Evolutionary conservation across 257 asterid species (phyloP).

Genomic region (Thymus mandschuricus): DNA sequence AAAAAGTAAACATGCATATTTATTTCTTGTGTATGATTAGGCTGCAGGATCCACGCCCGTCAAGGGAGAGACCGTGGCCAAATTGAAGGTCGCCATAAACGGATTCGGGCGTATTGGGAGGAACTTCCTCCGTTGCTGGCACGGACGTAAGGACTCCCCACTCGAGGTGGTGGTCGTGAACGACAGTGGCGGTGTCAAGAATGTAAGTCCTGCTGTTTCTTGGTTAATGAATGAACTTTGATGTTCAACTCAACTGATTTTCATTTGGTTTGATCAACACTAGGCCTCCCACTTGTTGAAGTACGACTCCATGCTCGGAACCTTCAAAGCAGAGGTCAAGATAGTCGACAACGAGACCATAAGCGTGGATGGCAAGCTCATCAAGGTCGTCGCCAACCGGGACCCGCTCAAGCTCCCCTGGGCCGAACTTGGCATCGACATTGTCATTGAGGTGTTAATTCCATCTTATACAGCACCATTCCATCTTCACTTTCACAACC

Average conservation of each 20-base stretch:
- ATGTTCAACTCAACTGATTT: neutral
- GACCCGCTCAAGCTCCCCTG: slow-evolving; percentile 96
- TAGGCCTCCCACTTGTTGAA: slow-evolving; percentile 94
- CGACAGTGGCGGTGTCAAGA: slow-evolving; percentile 95
- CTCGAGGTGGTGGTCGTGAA: slow-evolving; percentile 82
- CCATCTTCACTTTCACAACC: neutral
- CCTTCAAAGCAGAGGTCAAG: slow-evolving; percentile 88
- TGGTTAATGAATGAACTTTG: neutral
- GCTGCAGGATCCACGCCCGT: slow-evolving; percentile 57
- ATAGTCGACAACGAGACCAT: slow-evolving; percentile 78
- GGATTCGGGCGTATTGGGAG: slow-evolving; percentile 95
- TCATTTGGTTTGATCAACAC: slow-evolving; percentile 12
- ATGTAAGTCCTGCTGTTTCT: slow-evolving; percentile 47
- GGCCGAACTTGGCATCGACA: slow-evolving; percentile 93
- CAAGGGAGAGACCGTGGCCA: slow-evolving; percentile 82
- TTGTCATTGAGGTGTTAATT: slow-evolving; percentile 73
- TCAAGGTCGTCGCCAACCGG: slow-evolving; percentile 80
- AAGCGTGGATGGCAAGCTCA: slow-evolving; percentile 81
- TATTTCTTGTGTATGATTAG: slow-evolving; percentile 40
- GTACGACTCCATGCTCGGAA: slow-evolving; percentile 92
- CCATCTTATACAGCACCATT: neutral
- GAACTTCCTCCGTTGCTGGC: slow-evolving; percentile 98
- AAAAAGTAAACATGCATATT: neutral
- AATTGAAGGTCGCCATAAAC: slow-evolving; percentile 85
- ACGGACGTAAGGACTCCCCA: slow-evolving; percentile 90